Base-by-base conservation (phyloP, 2,329 filamentous ascomycete genomes). In the Paraphaeosphaeria minitans region DNA sequence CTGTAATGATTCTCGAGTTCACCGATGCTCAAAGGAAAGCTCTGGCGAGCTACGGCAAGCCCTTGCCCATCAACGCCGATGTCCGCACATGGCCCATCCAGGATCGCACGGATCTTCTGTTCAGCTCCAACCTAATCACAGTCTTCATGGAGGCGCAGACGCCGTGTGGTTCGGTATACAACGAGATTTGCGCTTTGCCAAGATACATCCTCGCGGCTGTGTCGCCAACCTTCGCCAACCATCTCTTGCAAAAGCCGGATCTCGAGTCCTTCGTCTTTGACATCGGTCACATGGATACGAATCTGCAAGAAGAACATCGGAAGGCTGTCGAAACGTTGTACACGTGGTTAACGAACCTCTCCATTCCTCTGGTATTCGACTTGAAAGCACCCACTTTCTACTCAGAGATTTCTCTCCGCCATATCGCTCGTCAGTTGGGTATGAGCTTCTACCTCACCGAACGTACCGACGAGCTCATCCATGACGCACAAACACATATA, bases 371-470 rank as follows among this genome's bases (percentile, higher is more conserved):
- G 6, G n/a, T 33, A 9, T 10, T 16, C 7, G 31, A 49, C n/a
- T 13, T 49, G 31, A 29, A 49, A 37, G 47, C 47, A 19, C 47
- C 31, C 12, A 50, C 29, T n/a, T 50, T 50, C n/a, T 50, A 50
- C 31, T 50, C 47, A 10, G 12, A 37, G 4, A 22, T 50, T 19
- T 29, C 47, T 7, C 47, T 50, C 1, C 31, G 31, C 8, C 47
- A 50, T 5, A 24, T 37, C 19, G 47, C 31, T 37, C 47, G 31
- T 12, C 29, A 50, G 14, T 31, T 37, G 9, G 31, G 33, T 13
- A 50, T 50, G 33, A 39, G 37, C 0, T 39, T 9, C 19, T 37
- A 16, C 9, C 31, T 50, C 12, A 31, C 47, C n/a, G 21, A 13
- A 3, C 29, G 31, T 22, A 4, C 47, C n/a, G 8, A 33, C 3